These are phyloP conservation scores for Xylaria bambusicola DNA, from an alignment of 495 filamentous ascomycete species.

Conservation along the genomic window DNA sequence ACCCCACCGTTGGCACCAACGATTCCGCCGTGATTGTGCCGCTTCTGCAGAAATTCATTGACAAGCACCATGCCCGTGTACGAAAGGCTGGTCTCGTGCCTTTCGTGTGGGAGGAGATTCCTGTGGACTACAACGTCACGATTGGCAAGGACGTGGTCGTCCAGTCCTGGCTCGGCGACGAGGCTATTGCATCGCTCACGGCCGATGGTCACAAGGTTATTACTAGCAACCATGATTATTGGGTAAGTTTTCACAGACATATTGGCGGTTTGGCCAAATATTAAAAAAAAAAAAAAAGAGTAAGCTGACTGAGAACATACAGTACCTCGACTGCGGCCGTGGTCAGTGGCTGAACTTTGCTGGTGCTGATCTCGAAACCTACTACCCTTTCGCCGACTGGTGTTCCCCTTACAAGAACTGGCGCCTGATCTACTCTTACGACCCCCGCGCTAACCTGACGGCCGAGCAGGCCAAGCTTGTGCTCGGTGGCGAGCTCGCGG, in stretches of 20 bases:
- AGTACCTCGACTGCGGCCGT: conserved; percentile 81
- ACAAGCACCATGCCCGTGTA: conserved; percentile 63
- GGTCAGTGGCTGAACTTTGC: conserved; percentile 74
- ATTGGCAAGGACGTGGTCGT: conserved; percentile 64
- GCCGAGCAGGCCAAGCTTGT: conserved; percentile 60
- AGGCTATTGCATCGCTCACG: conserved; percentile 55
- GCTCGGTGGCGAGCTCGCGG: conserved; percentile 73
- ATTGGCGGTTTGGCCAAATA: no score
- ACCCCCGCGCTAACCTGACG: conserved; percentile 64
- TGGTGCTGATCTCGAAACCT: conserved; percentile 44
- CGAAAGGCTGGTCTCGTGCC: conserved; percentile 61
- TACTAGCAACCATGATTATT: conserved; percentile 73
- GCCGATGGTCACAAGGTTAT: conserved; percentile 66
- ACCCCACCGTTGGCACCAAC: conserved; percentile 68
- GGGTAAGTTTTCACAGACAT: conserved; percentile 51
- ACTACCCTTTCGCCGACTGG: conserved; percentile 75
- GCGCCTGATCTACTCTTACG: conserved; percentile 75
- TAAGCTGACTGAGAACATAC: conserved; percentile 27
- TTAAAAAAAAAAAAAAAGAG: not conserved
- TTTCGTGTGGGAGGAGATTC: conserved; percentile 82
- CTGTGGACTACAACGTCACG: conserved; percentile 71
- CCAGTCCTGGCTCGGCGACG: conserved; percentile 69
- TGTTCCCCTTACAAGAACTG: conserved; percentile 74
- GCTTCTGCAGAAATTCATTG: conserved; percentile 70
- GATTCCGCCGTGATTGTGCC: conserved; percentile 61